Evolutionary conservation across 1,139 yeast species (phyloP).

Genomic region (Nakaseomyces delphensis): DNA sequence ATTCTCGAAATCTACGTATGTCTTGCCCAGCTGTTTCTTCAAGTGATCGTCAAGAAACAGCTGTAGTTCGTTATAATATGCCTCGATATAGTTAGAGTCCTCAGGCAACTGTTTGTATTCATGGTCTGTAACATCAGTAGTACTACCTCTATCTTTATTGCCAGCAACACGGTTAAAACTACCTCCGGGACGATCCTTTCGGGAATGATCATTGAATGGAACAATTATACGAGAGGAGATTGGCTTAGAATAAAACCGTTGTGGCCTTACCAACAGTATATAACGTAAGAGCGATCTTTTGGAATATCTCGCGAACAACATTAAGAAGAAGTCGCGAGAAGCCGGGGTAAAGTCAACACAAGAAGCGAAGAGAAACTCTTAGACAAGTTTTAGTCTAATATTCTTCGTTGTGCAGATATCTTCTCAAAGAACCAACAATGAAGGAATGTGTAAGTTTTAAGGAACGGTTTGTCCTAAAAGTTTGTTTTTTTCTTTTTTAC

Average conservation of each 20-base stretch:
- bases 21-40: constrained; percentile 24
- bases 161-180: neutral
- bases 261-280: neutral
- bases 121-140: constrained; percentile 9
- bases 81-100: constrained; percentile 40
- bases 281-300: constrained; percentile 1
- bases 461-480: neutral
- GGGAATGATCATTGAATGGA: constrained; percentile 18
- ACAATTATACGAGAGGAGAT: constrained; percentile 18
- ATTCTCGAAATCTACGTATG: constrained; percentile 30
- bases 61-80: constrained; percentile 36
- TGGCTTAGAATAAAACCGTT: constrained; percentile 11
- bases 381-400: too few relatives aligned
- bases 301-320: neutral
- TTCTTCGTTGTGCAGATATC: too few relatives aligned
- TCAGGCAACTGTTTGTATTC: constrained; percentile 41
- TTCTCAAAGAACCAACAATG: neutral
- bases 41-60: constrained; percentile 27
- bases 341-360: too few relatives aligned
- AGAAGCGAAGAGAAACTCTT: too few relatives aligned
- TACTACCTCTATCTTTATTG: neutral
- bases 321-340: neutral
- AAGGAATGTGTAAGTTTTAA: neutral
- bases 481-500: too few relatives aligned
- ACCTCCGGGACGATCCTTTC: neutral